Evolutionary conservation across 306 rosid species (phyloP).

Genomic region (Rosa rugosa): DNA sequence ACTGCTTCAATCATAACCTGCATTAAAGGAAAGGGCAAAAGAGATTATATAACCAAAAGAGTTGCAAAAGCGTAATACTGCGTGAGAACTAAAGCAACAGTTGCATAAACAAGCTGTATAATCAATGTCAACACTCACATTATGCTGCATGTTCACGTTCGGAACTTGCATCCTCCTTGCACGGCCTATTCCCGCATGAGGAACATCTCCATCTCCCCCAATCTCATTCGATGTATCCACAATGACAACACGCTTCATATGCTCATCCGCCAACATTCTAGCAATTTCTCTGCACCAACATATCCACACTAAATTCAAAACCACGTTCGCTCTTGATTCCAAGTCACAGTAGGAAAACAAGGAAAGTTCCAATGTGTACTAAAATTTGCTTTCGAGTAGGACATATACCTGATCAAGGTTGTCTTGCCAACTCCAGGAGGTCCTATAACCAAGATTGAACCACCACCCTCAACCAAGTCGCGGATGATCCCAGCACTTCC

Average conservation of each 20-base stretch:
- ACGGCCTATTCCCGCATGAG: conserved; percentile 90
- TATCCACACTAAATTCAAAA: conserved; percentile 25
- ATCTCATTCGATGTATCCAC: conserved; percentile 98
- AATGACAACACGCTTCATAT: conserved; percentile 84
- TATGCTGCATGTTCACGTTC: conserved; percentile 90
- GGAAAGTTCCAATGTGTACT: neutral
- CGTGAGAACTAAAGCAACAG: conserved; percentile 23
- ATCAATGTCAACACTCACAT: conserved; percentile 45
- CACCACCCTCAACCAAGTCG: conserved; percentile 78
- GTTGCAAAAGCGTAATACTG: neutral
- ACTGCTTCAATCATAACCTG: conserved; percentile 99
- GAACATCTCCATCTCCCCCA: conserved; percentile 98
- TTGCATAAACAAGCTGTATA: conserved; percentile 19
- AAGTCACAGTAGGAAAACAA: neutral
- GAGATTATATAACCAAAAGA: neutral
- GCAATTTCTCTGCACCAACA: conserved; percentile 79
- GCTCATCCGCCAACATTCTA: conserved; percentile 95
- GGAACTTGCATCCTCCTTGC: conserved; percentile 99
- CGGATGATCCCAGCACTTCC: conserved; percentile 90
- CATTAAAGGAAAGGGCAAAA: neutral
- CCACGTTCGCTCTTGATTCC: neutral
- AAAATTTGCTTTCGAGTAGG: neutral
- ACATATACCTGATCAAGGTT: conserved; percentile 80
- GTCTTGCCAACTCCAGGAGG: conserved; percentile 99
- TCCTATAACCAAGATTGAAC: conserved; percentile 93